Evolutionary conservation across 768 basidiomycete genomes (phyloP), one percentile per base, ranked within the genome.

Genomic region (Asterophora lycoperdoides): DNA sequence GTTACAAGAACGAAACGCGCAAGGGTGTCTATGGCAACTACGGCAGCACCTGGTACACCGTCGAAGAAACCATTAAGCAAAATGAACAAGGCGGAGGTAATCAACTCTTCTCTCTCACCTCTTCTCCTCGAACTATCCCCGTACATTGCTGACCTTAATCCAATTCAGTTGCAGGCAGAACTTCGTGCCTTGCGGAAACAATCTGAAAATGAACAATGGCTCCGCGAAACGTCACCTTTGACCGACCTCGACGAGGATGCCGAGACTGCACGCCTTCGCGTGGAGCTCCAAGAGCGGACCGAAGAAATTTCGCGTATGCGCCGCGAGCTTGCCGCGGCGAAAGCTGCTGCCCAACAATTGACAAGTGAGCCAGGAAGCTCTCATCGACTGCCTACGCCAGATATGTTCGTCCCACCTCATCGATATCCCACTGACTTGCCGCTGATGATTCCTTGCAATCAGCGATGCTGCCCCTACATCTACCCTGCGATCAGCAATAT

Each of bases 31-130:
- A 20, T 23, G 23, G 23, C 23, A 23, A 23, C 23, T 23, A 23
- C 23, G 23, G 23, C 36, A 17, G 13, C 41, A 26, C 4, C 36
- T 29, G 37, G 43, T 18, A 47, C 58, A 20, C 53, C 49, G 17
- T 23, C 34, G 3, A 56, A 38, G 34, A 69, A 66, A 41, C 48
- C 68, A 0, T 37, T 64, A 4, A 60, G 63, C 19, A 66, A 62
- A 43, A 64, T 70, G 65, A 73, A 66, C 15, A 74, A 76, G 54
- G 61, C 68, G 13, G 67, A 77, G 71, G 75, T 75, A 46, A 13
- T 28, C 63, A 45, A 29, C 23, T 42, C 14, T 37, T 8, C 38
- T 30, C 29, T 8, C 7, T 30, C 14, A 7, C n/a, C n/a, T n/a
- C n/a, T n/a, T n/a, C 6, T 3, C 3, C 23, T 23, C 23, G 23